These are phyloP conservation scores for Cordyceps cateniannulata DNA, from an alignment of 2,329 filamentous ascomycete genomes.

Conservation along the genomic window DNA sequence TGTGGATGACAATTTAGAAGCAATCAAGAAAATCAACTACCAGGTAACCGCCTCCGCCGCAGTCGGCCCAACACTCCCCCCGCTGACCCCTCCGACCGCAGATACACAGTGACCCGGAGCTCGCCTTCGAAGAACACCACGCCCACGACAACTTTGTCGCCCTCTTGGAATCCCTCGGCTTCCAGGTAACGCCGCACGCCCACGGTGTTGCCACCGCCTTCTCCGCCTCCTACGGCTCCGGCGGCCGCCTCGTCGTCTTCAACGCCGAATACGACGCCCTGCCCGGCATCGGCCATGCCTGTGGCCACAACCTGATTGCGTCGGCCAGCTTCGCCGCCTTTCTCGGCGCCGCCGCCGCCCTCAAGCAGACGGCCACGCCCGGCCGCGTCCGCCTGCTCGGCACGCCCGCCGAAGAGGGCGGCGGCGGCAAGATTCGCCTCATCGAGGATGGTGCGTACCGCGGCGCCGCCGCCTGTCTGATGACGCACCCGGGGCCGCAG, in stretches of 20 bases:
- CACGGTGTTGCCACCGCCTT: constrained; percentile 30
- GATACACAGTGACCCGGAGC: constrained; percentile 23
- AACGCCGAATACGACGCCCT: constrained; percentile 29
- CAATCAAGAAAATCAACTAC: constrained; percentile 3
- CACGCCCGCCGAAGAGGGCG: constrained; percentile 36
- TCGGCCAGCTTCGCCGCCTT: constrained; percentile 27
- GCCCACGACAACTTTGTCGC: constrained; percentile 22
- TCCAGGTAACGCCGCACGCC: constrained; percentile 23
- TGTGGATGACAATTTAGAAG: not conserved
- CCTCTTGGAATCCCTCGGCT: constrained; percentile 18
- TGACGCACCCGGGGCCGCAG: constrained; percentile 18
- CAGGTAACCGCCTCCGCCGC: not conserved
- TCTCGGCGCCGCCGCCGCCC: constrained; percentile 23
- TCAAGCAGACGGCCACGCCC: constrained; percentile 21
- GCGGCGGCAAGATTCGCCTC: constrained; percentile 36
- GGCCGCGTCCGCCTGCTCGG: constrained; percentile 33
- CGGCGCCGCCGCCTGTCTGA: constrained; percentile 20
- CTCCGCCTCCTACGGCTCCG: constrained; percentile 22
- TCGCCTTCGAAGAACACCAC: constrained; percentile 23
- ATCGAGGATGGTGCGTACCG: constrained; percentile 24
- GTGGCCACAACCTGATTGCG: constrained; percentile 25
- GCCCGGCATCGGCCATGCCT: constrained; percentile 30
- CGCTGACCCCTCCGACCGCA: not conserved
- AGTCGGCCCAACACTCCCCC: not conserved
- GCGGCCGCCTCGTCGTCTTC: constrained; percentile 27